Evolutionary conservation across 805 yeast species (phyloP), one percentile per base, ranked within the genome.

Genomic region (Komagataella ulmi): DNA sequence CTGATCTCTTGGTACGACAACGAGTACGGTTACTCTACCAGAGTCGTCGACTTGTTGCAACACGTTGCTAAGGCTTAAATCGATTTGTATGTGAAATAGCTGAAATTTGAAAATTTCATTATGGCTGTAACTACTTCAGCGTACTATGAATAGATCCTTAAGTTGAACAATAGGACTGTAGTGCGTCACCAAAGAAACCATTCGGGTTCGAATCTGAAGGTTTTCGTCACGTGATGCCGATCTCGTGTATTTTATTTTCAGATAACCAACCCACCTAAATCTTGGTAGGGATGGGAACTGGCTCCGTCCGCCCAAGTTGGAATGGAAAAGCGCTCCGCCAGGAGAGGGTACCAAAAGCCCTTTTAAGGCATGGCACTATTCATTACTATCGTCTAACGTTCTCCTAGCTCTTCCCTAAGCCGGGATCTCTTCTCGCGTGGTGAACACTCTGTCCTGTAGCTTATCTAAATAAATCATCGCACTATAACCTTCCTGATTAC

Each of bases 11-110:
- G 96, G 96, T 88, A 88, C 81, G 96, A 88, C 73, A 88, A 88
- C 76, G 96, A 88, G 79, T 88, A 71, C 77, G 96, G 96, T 71
- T 88, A 88, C 86, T 85, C 95, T 64, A 85, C 93, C 75, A 88
- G 96, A 80, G 96, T 88, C 61, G 95, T 88, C 61, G 96, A 88
- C 78, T 76, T 88, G 67, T 73, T 88, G 64, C 81, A 84, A 73
- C 83, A 79, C 77, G 81, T 85, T 67, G 91, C 95, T 61, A 76
- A 79, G 69, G 72, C 65, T 62, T 57, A 60, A 60, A 48, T 51
- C 14, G 49, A n/a, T 44, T 45, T 17, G 48, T 30, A 30, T 30
- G 40, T 30, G 40, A 30, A 30, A 30, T 30, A 30, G 40, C 14
- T 30, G 40, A 30, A 30, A 30, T 30, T 30, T 10, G 14, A 30